Percentiles rank a stretch among this genome's conserved stretches.
Evolutionary conservation across 108 stramenopile species (phyloP).

Genomic region (Aurantiochytrium sp.): DNA sequence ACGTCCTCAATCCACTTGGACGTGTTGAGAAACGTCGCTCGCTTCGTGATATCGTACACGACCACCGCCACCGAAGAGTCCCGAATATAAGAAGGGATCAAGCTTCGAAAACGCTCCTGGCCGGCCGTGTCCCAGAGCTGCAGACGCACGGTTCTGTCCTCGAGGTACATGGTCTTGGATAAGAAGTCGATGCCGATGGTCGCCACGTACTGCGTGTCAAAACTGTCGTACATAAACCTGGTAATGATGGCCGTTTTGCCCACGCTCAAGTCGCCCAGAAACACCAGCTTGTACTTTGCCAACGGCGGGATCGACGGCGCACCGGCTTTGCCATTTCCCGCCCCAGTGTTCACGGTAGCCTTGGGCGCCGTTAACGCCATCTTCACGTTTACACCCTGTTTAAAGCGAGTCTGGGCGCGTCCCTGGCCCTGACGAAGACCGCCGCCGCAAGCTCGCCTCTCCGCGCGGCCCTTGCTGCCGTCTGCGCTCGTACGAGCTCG

Average conservation of each 20-base stretch:
- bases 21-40: constrained; percentile 89
- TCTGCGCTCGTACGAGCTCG: no score
- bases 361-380: not conserved
- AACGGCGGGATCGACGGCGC: constrained; percentile 54
- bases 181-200: constrained; percentile 65
- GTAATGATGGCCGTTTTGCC: constrained; percentile 99
- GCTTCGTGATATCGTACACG: constrained; percentile 93
- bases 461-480: no score
- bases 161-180: constrained; percentile 91
- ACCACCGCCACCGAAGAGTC: constrained; percentile 96
- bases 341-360: not conserved
- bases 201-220: constrained; percentile 26
- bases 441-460: no score
- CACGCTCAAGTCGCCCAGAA: constrained; percentile 96
- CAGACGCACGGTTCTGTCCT: constrained; percentile 94
- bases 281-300: constrained; percentile 96
- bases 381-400: not conserved
- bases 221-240: constrained; percentile 71
- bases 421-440: no score
- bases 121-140: constrained; percentile 99
- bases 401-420: no score
- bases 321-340: not conserved
- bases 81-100: constrained; percentile 97
- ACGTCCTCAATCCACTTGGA: constrained; percentile 98
- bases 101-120: constrained; percentile 57